Base-by-base conservation (phyloP, 306 rosid genomes). In the Castanea crenata region DNA sequence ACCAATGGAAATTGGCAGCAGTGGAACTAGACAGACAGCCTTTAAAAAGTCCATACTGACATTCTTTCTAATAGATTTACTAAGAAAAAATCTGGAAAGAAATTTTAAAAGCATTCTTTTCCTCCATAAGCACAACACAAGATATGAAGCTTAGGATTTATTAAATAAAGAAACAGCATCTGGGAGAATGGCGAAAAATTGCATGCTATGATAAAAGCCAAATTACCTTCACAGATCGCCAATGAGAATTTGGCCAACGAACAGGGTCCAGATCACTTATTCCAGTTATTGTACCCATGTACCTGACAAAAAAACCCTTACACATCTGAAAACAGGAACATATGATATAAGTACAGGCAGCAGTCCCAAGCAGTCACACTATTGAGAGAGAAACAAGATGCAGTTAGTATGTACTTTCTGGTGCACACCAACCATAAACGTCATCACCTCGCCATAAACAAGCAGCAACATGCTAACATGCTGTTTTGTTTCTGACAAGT, bases 271-370 rank as follows among this genome's bases (percentile, higher is more conserved):
- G 74, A 73, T 93, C 97, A 83, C 91, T 79, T 88, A 91, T 89
- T 76, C 96, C 93, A 77, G 97, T 91, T 83, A 93, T 93, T 0
- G 97, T 93, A 80, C 97, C 97, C 96, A 91, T 93, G 90, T 89
- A 93, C 92, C 97, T 93, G 83, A 81, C 55, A 77, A 35, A 71
- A 55, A 49, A 76, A 68, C 15, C 49, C 25, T 67, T 19, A 67
- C 52, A 35, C 51, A 18, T 35, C 52, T 34, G 51, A 35, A 67
- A 11, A 34, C 51, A 27, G 9, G 18, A 12, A 34, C 71, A 67
- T 16, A 34, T 67, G 44, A 32, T 25, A 70, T 76, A 55, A 64
- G 65, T 74, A 64, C 56, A 78, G 41, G 78, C 34, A 70, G 68
- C 10, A 76, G 59, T n/a, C 20, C 58, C 57, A 46, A 20, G 74